A percentile compares a stretch with the other conserved stretches of the same genome.
These are phyloP conservation scores for Bipolaris victoriae DNA, from an alignment of 2,329 filamentous ascomycete species.

Conservation along the genomic window DNA sequence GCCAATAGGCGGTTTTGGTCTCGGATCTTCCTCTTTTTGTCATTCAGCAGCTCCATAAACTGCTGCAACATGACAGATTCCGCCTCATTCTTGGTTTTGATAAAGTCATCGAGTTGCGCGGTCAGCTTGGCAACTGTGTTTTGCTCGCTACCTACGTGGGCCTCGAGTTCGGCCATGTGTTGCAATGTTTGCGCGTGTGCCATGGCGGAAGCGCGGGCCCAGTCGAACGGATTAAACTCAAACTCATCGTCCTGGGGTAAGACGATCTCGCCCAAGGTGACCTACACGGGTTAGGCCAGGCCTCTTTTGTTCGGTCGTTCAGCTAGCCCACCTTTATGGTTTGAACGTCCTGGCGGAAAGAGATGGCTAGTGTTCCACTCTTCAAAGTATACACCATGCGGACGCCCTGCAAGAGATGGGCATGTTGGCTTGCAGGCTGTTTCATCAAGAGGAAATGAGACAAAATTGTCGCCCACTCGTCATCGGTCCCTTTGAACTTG, in stretches of 20 bases:
- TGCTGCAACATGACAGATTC: conserved; percentile 72
- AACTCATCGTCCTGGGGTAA: conserved; percentile 63
- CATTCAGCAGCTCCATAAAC: conserved; percentile 73
- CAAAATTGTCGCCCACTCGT: conserved; percentile 72
- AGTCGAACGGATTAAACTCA: conserved; percentile 70
- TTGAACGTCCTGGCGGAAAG: conserved; percentile 65
- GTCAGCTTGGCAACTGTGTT: conserved; percentile 64
- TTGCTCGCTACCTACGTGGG: conserved; percentile 58
- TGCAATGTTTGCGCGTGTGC: conserved; percentile 55
- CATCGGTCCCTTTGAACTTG: conserved; percentile 47
- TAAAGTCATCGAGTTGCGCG: conserved; percentile 69
- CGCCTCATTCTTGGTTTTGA: conserved; percentile 68
- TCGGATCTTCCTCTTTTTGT: conserved; percentile 80
- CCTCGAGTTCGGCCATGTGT: conserved; percentile 53
- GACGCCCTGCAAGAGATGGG: conserved; percentile 59
- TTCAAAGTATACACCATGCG: conserved; percentile 65
- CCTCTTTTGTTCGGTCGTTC: not conserved
- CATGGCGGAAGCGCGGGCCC: conserved; percentile 67
- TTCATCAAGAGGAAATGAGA: conserved; percentile 61
- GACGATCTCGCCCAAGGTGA: conserved; percentile 69
- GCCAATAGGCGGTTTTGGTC: conserved; percentile 71
- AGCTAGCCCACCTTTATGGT: conserved; percentile 67
- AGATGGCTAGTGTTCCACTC: conserved; percentile 62
- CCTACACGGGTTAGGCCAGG: conserved; percentile 20
- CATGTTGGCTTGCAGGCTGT: conserved; percentile 50